Evolutionary conservation across 2,329 filamentous ascomycete species (phyloP), one percentile per base, ranked within the genome.

Genomic region (Pezicula carpinea): DNA sequence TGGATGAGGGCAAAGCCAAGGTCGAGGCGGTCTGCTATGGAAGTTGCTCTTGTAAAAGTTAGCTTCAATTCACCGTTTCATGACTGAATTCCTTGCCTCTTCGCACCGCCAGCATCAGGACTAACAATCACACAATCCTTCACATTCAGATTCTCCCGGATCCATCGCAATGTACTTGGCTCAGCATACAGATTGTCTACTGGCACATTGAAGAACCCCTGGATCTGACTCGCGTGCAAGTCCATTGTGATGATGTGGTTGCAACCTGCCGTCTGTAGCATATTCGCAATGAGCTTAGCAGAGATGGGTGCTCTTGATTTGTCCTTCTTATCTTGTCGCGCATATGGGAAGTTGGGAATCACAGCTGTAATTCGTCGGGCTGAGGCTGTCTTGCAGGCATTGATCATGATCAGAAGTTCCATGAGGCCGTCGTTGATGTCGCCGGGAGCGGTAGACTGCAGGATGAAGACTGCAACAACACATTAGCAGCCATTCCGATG

Each of bases 371-470:
- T 96, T 55, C 92, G 87, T 55, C 91, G 83, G 11, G 92, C 92
- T 31, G 83, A 87, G 35, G 85, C 85, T 19, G 84, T 88, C 66
- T 88, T 85, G 76, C 92, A 96, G 54, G 92, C 92, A 65, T 95
- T 95, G 69, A 96, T 95, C 84, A 96, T 96, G 71, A 97, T 96
- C 57, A 97, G 80, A 32, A 97, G 80, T 71, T 99, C 92, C 92
- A 99, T 97, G 50, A 99, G 79, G 42, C 90, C 90, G 67, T 97
- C 92, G 70, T 99, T 99, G 73, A 97, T 95, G 65, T 96, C 91
- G 66, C 92, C 91, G 2, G 92, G 92, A 34, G 88, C 85, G 40
- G 93, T 96, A 19, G 92, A 96, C 71, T 97, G 92, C 51, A 97
- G 77, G 61, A 97, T 95, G 73, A 96, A 97, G 64, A 96, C 91